Evolutionary conservation across 1,139 yeast species (phyloP).

Genomic region (Cylindricascospora bacillispora): DNA sequence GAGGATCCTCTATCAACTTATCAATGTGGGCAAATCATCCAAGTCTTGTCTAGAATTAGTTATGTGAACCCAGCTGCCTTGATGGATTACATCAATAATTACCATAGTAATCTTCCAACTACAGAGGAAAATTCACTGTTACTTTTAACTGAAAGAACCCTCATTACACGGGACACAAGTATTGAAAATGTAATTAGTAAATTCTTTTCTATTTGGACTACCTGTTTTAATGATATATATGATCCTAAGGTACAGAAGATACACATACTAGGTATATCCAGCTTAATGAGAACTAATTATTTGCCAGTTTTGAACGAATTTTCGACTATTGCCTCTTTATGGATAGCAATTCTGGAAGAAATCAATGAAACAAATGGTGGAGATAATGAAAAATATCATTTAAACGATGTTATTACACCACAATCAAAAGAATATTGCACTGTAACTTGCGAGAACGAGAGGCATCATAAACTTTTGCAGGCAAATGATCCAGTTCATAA

Average conservation of each 20-base stretch:
- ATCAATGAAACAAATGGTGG: slow-evolving; percentile 50
- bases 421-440: slow-evolving; percentile 20
- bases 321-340: slow-evolving; percentile 35
- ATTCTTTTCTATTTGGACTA: slow-evolving; percentile 27
- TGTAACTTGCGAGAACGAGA: slow-evolving; percentile 41
- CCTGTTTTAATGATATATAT: slow-evolving; percentile 23
- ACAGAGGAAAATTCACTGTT: slow-evolving; percentile 12
- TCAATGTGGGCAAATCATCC: slow-evolving; percentile 37
- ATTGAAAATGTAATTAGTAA: slow-evolving; percentile 17
- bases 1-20: slow-evolving; percentile 22
- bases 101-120: slow-evolving; percentile 16
- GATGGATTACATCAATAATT: slow-evolving; percentile 27
- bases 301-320: slow-evolving; percentile 24
- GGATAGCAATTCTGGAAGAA: slow-evolving; percentile 61
- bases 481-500: slow-evolving; percentile 46
- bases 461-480: slow-evolving; percentile 38
- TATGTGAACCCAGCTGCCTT: slow-evolving; percentile 37
- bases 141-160: slow-evolving; percentile 13
- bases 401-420: slow-evolving; percentile 31
- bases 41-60: slow-evolving; percentile 42
- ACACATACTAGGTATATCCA: slow-evolving; percentile 46
- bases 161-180: slow-evolving; percentile 16
- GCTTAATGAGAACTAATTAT: slow-evolving; percentile 29
- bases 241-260: slow-evolving; percentile 58
- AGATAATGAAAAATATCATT: slow-evolving; percentile 49